These are phyloP conservation scores for Microcyclospora tardicrescens DNA, from an alignment of 2,329 filamentous ascomycete species.

Conservation along the genomic window DNA sequence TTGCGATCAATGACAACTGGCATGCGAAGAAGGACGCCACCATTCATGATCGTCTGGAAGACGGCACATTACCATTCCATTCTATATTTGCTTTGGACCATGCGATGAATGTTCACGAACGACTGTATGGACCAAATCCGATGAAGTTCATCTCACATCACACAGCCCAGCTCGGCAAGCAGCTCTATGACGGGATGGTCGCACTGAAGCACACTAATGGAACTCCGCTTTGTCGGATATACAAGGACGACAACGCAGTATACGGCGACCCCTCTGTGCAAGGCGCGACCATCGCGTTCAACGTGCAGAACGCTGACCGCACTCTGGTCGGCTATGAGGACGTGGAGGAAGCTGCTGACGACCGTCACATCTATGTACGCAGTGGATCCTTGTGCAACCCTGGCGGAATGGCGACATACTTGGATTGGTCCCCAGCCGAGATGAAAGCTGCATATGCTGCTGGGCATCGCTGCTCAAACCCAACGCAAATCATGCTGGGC, in stretches of 20 bases:
- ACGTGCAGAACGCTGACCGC: constrained; percentile 42
- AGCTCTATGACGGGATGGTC: constrained; percentile 36
- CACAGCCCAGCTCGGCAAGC: constrained; percentile 40
- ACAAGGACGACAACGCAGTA: constrained; percentile 37
- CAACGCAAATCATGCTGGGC: constrained; percentile 40
- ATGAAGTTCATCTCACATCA: constrained; percentile 49
- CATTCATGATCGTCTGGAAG: constrained; percentile 50
- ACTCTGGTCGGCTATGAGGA: constrained; percentile 43
- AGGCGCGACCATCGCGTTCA: constrained; percentile 53
- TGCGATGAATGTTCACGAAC: constrained; percentile 44
- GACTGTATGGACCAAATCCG: constrained; percentile 43
- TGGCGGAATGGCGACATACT: constrained; percentile 34
- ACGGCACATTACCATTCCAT: constrained; percentile 54
- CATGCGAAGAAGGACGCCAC: constrained; percentile 40
- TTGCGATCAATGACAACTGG: constrained; percentile 39
- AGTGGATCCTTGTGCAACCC: constrained; percentile 47
- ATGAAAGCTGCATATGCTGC: constrained; percentile 42
- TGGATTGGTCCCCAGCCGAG: constrained; percentile 41
- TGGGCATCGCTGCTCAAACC: constrained; percentile 46
- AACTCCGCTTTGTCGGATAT: constrained; percentile 39
- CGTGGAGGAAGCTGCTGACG: constrained; percentile 47
- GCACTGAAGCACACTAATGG: constrained; percentile 43
- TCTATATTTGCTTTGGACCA: constrained; percentile 50
- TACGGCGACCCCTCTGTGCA: constrained; percentile 42
- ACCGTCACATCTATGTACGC: constrained; percentile 45